These are phyloP conservation scores for Alternaria conjuncta DNA, from an alignment of 2,329 filamentous ascomycete genomes.

Conservation along the genomic window DNA sequence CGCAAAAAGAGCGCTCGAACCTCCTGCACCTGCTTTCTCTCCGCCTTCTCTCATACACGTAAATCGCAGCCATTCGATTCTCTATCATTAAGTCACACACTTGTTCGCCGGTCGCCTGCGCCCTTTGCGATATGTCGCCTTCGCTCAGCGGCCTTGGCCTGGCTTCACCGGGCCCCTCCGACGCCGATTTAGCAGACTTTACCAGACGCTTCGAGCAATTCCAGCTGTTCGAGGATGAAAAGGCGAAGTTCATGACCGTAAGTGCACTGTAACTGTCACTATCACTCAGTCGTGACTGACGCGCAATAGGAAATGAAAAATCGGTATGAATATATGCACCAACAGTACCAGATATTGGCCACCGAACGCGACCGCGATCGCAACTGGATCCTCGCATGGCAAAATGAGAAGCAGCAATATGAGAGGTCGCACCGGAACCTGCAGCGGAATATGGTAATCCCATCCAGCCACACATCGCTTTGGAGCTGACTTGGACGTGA, in stretches of 20 bases:
- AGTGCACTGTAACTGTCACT: not conserved
- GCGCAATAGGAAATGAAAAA: conserved; percentile 47
- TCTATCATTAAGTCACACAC: not conserved
- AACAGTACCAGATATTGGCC: conserved; percentile 38
- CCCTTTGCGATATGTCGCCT: conserved; percentile 17
- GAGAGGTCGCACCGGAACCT: conserved; percentile 22
- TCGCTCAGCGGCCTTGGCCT: conserved; percentile 13
- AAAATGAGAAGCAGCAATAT: conserved; percentile 30
- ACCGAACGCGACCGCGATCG: conserved; percentile 34
- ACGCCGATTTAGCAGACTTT: conserved; percentile 20
- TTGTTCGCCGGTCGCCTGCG: not conserved
- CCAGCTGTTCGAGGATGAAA: conserved; percentile 37
- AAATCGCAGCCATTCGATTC: not conserved
- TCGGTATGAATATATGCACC: conserved; percentile 48
- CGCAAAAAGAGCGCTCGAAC: conserved; percentile 3
- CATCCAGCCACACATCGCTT: not conserved
- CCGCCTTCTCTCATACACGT: not conserved
- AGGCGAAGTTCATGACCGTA: conserved; percentile 44
- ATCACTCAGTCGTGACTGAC: conserved; percentile 1
- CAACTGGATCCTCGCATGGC: conserved; percentile 24
- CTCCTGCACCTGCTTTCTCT: not conserved
- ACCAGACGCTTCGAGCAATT: conserved; percentile 43
- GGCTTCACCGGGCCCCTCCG: not conserved
- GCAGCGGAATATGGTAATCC: conserved; percentile 35
- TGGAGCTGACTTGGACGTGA: not conserved